Conservation (phyloP, 2,329 filamentous ascomycete species). For the Clarireedia sp. region DNA sequence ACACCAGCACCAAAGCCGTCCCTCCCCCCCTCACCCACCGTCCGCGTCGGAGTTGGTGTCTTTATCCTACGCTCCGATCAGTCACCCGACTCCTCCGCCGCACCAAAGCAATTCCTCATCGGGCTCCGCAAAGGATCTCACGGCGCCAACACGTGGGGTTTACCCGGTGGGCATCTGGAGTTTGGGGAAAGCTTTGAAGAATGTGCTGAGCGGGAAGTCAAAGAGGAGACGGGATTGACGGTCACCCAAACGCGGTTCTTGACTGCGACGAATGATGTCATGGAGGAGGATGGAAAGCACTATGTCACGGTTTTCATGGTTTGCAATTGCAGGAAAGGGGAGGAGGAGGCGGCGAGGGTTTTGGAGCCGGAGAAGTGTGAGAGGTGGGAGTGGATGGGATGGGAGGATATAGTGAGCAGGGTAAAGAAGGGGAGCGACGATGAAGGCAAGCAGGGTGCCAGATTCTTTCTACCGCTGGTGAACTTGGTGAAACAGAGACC, state of each 20-base stretch:
- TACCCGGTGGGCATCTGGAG: constrained; percentile 72
- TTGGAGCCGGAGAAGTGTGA: constrained; percentile 42
- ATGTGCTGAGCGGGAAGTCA: constrained; percentile 58
- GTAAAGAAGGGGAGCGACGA: background rate
- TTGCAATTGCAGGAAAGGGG: constrained; percentile 39
- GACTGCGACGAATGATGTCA: constrained; percentile 60
- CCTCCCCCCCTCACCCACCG: background rate
- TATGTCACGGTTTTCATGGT: constrained; percentile 67
- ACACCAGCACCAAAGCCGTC: background rate
- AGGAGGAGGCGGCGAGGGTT: constrained; percentile 45
- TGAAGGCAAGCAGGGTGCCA: background rate
- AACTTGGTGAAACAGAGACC: background rate
- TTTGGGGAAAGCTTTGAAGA: constrained; percentile 52
- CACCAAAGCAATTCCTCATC: constrained; percentile 14
- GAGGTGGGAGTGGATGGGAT: constrained; percentile 44
- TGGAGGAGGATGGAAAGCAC: constrained; percentile 52
- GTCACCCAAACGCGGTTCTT: constrained; percentile 43
- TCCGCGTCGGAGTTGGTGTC: constrained; percentile 16
- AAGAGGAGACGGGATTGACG: constrained; percentile 62
- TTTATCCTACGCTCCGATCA: constrained; percentile 12
- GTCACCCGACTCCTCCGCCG: background rate
- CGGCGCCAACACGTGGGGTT: constrained; percentile 47
- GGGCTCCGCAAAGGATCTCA: constrained; percentile 15
- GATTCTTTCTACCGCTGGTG: background rate
- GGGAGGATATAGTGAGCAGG: constrained; percentile 37